Percentiles rank a stretch among this genome's conserved stretches.
These are phyloP conservation scores for Funneliformis geosporum DNA, from an alignment of 192 early-diverging fungal genomes.

Conservation along the genomic window DNA sequence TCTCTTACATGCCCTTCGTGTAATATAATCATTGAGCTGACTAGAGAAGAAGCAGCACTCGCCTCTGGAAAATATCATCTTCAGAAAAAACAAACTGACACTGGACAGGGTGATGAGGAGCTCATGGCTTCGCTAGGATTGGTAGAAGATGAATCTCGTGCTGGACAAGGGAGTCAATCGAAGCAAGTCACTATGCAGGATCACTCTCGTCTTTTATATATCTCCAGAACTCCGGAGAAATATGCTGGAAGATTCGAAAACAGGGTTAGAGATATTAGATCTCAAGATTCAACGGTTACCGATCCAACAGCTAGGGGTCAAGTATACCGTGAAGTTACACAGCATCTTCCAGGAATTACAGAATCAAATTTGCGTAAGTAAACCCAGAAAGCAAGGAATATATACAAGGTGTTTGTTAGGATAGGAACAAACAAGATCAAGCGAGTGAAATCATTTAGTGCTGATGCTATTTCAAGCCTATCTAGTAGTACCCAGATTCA, in stretches of 20 bases:
- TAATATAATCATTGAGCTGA: too few species aligned
- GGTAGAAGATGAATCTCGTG: too few species aligned
- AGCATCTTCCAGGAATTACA: not conserved
- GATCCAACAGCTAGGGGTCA: not conserved
- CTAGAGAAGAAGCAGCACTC: too few species aligned
- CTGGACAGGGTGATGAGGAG: too few species aligned
- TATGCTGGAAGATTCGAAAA: slow-evolving; percentile 1
- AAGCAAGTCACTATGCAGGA: too few species aligned
- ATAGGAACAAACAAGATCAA: slow-evolving; percentile 11
- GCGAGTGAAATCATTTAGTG: not conserved
- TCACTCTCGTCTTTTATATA: too few species aligned
- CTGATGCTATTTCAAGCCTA: not conserved
- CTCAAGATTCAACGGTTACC: not conserved
- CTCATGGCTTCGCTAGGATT: too few species aligned
- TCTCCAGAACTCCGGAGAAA: too few species aligned
- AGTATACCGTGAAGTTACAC: not conserved
- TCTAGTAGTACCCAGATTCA: not conserved
- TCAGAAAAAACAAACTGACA: too few species aligned
- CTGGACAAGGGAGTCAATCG: too few species aligned
- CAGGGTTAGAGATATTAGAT: not conserved
- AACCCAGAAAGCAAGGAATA: not conserved
- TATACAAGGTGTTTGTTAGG: not conserved
- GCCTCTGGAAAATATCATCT: too few species aligned
- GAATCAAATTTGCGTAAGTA: not conserved
- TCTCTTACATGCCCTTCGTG: too few species aligned